Base-by-base conservation (phyloP, 495 filamentous ascomycete genomes). In the Hypoxylon fuscum region DNA sequence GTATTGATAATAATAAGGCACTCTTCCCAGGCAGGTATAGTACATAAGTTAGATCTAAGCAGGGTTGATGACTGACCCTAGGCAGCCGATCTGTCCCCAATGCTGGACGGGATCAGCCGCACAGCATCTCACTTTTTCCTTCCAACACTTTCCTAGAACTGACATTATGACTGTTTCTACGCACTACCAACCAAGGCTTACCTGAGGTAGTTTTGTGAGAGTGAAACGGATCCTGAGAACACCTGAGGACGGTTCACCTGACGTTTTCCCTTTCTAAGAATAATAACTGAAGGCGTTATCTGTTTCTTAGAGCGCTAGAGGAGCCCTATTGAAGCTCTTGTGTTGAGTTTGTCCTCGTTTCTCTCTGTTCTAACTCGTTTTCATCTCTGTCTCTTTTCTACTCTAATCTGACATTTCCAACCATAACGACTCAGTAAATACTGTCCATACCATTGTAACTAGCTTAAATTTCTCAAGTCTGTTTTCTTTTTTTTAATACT, bases 201-300 rank as follows among this genome's bases (percentile, higher is more conserved):
- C 27, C 15, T 55, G 41, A 49, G 35, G 56, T 35, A 44, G 47
- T 56, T 61, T 29, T 45, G 42, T 18, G 17, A 29, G 59, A 65
- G 63, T 17, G 59, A 63, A 62, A 37, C 42, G 29, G 50, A 54
- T 70, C 69, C 49, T 65, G 44, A 70, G 69, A 55, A 59, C 63
- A 60, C 69, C 49, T 65, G 44, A 70, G 69, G 57, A 59, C 63
- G 57, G 50, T 64, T 70, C 69, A 72, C 65, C 69, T 72, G 69
- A 72, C 64, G 45, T 45, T 47, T 50, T 32, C 32, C 31, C 40
- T 52, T 55, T 18, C 50, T 27, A 21, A 43, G 14, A 51, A 34
- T 42, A 51, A 35, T 35, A 14, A 38, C 51, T 5, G 42, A 46
- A 32, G 27, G 37, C 46, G 20, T 23, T 20, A 32, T 37, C 46